Base-by-base conservation (phyloP, 495 filamentous ascomycete species). In the Xylaria sp. region DNA sequence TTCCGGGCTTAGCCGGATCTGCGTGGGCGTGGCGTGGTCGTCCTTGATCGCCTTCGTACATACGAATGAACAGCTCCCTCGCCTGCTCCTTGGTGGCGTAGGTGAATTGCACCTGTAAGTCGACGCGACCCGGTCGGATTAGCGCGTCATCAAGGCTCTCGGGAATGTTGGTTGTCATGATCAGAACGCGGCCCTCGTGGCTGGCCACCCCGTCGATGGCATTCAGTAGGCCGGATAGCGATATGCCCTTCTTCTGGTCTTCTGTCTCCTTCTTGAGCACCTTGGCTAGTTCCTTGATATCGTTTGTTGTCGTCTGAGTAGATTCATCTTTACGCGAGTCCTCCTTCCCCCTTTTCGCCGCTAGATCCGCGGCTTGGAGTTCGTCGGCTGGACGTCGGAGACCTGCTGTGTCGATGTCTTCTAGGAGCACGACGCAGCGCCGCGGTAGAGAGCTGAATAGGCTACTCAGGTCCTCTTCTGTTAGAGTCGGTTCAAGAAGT, bases 131-230 rank as follows among this genome's bases (percentile, higher is more conserved):
- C 0, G 92, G 91, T 1, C 93, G 87, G 68, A 93, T 89, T 15
- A 97, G 84, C 1, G 93, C 93, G 3, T 87, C 82, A 77, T 96
- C 93, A 3, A 97, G 85, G 21, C 86, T 84, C 71, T 95, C 91
- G 1, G 90, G 90, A 67, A 90, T 86, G 78, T 97, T 97, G 29
- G 92, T 95, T 0, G 93, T 96, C 90, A 96, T 93, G 80, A 96
- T 88, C 9, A 96, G 85, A 11, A 95, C 87, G 35, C 92, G 87
- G 33, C 93, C 93, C 80, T 95, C 93, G 67, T 94, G 91, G 2
- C 90, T 91, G 8, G 91, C 91, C 0, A 95, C 93, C 35, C 93
- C 93, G 74, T 97, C 93, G 70, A 97, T 92, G 57, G 87, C 88
- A 78, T 97, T 96, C n/a, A 97, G 84, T 0, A 97, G 84, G 0